Percentiles rank a stretch among this genome's conserved stretches.
Conservation (phyloP, 345 rosid species). For the Murraya koenigii region DNA sequence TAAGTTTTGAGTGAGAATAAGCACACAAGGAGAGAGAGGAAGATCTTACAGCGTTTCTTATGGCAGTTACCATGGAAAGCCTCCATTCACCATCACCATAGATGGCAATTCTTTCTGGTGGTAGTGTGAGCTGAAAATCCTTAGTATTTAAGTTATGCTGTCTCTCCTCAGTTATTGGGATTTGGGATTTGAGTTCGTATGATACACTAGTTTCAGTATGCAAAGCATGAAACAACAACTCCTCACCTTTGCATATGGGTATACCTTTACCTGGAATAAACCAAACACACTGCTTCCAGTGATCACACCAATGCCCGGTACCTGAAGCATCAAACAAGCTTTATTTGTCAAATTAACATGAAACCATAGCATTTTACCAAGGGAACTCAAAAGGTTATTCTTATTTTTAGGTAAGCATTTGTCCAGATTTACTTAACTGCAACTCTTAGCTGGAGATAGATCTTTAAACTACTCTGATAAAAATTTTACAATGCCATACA, state of each 20-base stretch:
- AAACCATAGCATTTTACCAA: not conserved
- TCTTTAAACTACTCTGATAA: not conserved
- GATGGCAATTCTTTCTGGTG: slow-evolving; percentile 75
- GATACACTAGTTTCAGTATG: slow-evolving; percentile 62
- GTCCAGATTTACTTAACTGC: not conserved
- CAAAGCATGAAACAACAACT: slow-evolving; percentile 53
- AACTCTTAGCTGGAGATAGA: not conserved
- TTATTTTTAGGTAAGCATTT: not conserved
- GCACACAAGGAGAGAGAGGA: slow-evolving; percentile 10
- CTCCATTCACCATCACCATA: slow-evolving; percentile 77
- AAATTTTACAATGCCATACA: not conserved
- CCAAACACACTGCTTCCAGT: slow-evolving; percentile 99
- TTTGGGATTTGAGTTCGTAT: slow-evolving; percentile 47
- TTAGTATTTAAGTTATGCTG: slow-evolving; percentile 22
- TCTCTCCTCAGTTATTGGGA: slow-evolving; percentile 24
- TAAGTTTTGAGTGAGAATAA: not conserved
- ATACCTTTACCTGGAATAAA: slow-evolving; percentile 58
- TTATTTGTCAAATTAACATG: slow-evolving; percentile 11
- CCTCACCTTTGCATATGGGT: slow-evolving; percentile 51
- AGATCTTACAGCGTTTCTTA: slow-evolving; percentile 58
- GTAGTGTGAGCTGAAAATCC: slow-evolving; percentile 53
- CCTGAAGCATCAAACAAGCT: slow-evolving; percentile 44
- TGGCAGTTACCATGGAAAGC: slow-evolving; percentile 49
- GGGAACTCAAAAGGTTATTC: not conserved
- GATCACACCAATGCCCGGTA: slow-evolving; percentile 80